Conservation (phyloP, 2,329 filamentous ascomycete genomes). For the Fusarium acutatum region DNA sequence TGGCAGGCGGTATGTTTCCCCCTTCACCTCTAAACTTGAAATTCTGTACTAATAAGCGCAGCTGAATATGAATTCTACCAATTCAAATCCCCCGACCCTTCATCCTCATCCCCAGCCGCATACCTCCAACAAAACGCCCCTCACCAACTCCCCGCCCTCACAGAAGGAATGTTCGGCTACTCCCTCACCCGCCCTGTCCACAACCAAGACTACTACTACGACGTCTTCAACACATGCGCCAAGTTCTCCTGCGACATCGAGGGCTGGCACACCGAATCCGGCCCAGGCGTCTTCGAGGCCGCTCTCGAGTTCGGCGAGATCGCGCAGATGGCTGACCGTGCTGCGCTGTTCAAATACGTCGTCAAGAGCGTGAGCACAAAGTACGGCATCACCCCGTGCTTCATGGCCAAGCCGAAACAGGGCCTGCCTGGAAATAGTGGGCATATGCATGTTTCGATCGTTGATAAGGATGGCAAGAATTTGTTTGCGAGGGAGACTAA, state of each 20-base stretch:
- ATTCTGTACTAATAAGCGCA: conserved; percentile 46
- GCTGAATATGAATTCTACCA: conserved; percentile 97
- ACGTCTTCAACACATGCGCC: conserved; percentile 81
- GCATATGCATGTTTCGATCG: conserved; percentile 92
- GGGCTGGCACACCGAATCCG: conserved; percentile 95
- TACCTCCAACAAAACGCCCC: conserved; percentile 80
- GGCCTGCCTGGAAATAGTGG: conserved; percentile 94
- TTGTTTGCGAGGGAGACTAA: conserved; percentile 77
- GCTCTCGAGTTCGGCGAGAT: conserved; percentile 92
- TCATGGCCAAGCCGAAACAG: conserved; percentile 97
- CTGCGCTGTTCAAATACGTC: conserved; percentile 91
- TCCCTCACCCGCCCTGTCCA: conserved; percentile 86
- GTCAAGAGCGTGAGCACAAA: conserved; percentile 89
- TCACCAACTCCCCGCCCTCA: conserved; percentile 77
- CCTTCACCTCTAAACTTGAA: too few species aligned
- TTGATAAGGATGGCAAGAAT: conserved; percentile 83
- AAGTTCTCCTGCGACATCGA: conserved; percentile 85
- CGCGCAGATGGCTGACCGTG: conserved; percentile 88
- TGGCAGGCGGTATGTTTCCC: conserved; percentile 80
- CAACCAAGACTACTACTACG: conserved; percentile 93
- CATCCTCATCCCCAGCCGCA: conserved; percentile 71
- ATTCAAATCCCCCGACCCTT: conserved; percentile 73
- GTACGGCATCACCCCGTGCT: conserved; percentile 93
- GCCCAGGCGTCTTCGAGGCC: conserved; percentile 94
- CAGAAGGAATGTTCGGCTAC: conserved; percentile 97